Base-by-base conservation (phyloP, 371 early-diverging fungal species). In the Mucor lusitanicus region DNA sequence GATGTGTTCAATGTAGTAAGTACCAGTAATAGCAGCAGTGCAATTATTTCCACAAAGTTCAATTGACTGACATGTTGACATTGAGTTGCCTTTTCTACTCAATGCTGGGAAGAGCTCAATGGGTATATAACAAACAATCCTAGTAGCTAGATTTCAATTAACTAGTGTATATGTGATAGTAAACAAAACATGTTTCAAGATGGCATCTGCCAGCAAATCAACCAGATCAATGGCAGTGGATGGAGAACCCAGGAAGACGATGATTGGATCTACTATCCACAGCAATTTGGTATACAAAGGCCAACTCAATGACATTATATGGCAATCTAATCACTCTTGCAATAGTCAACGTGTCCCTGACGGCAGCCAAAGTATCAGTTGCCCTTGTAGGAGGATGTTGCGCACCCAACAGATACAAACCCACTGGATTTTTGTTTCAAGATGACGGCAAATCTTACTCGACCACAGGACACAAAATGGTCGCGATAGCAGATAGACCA, bases 251-350 rank as follows among this genome's bases (percentile, higher is more conserved):
- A 61, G 7, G 63, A 71, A 44, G 9, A 65, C 0, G 79, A 79
- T 44, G 83, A 83, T 46, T 83, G 83, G 83, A 55, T 79, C 13
- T 79, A 79, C 53, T 83, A 83, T 64, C 76, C 74, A 21, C 77
- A 83, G 27, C 83, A 83, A 65, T 65, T 67, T 23, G 73, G 80
- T 79, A 78, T 39, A 7, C 37, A 35, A 35, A 13, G 0, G 0
- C 12, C 3, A 28, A 44, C 25, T 17, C 21, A 9, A 23, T n/a
- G 23, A 32, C 19, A 28, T 33, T 12, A 0, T 21, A 3, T 19
- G 3, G 28, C 12, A 21, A 2, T 11, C 33, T 46, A 25, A 23
- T 17, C 17, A 37, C 6, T 8, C 27, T 1, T 17, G 0, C 6
- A 19, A 5, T 39, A 81, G 81, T 79, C 11, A 79, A 82, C 58